Evolutionary conservation across 1,284 basidiomycete genomes (phyloP).

Genomic region (Xerocomus subilludens): DNA sequence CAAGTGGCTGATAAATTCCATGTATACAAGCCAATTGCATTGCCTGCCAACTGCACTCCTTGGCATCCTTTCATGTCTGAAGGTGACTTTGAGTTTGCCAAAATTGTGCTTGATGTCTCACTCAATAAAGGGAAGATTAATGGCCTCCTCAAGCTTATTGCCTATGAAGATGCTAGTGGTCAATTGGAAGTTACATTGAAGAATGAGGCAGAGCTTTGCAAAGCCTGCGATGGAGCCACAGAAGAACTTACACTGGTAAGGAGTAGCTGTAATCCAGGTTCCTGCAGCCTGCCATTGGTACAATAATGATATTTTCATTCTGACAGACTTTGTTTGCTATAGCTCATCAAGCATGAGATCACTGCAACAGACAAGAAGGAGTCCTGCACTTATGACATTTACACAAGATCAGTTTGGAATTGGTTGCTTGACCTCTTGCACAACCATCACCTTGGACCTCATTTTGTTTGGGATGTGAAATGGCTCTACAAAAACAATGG

Average conservation of each 20-base stretch:
- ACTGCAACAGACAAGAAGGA: slow-evolving; percentile 17
- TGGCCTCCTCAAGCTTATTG: slow-evolving; percentile 18
- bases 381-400: slow-evolving; percentile 2
- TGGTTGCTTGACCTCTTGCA: slow-evolving; percentile 43
- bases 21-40: not conserved
- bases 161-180: not conserved
- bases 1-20: slow-evolving; percentile 1
- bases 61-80: slow-evolving; percentile 15
- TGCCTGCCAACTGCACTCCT: not conserved
- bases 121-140: slow-evolving; percentile 25
- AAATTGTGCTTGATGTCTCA: slow-evolving; percentile 12
- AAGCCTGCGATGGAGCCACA: slow-evolving; percentile 2
- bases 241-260: slow-evolving; percentile 8
- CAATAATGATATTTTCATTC: not conserved
- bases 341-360: slow-evolving; percentile 17
- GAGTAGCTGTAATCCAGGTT: not conserved
- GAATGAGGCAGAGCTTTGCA: slow-evolving; percentile 21
- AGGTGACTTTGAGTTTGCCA: slow-evolving; percentile 22
- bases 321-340: not conserved
- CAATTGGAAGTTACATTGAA: not conserved
- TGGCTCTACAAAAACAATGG: slow-evolving; percentile 40
- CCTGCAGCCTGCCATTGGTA: no score
- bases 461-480: slow-evolving; percentile 35
- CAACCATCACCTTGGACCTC: slow-evolving; percentile 37
- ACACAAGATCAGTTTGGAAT: slow-evolving; percentile 41